Percentiles rank a stretch among this genome's conserved stretches.
Conservation (phyloP, 371 early-diverging fungal genomes). For the Mucor velutinosus region DNA sequence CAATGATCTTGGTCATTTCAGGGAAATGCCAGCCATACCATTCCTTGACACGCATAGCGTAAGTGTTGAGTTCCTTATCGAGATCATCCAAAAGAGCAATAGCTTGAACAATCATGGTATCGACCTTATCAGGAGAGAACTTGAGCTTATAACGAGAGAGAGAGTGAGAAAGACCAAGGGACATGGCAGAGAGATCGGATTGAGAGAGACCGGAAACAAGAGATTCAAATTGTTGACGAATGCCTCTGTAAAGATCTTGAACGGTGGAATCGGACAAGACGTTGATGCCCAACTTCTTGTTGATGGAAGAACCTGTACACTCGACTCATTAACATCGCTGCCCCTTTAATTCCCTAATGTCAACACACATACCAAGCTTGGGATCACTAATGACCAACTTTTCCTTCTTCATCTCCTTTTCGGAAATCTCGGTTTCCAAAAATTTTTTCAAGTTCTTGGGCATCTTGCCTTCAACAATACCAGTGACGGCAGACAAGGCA, state of each 20-base stretch:
- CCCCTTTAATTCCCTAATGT: not conserved
- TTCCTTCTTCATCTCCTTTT: conserved; percentile 89
- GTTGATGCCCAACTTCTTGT: conserved; percentile 91
- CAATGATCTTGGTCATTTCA: conserved; percentile 81
- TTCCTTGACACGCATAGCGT: conserved; percentile 96
- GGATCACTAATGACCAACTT: conserved; percentile 89
- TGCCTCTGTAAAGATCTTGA: conserved; percentile 92
- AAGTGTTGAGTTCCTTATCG: conserved; percentile 96
- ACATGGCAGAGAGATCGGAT: conserved; percentile 86
- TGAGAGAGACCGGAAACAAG: conserved; percentile 70
- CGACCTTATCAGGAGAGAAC: conserved; percentile 91
- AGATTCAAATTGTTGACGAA: conserved; percentile 82
- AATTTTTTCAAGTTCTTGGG: conserved; percentile 93
- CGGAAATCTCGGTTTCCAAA: conserved; percentile 78
- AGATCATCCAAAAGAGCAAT: conserved; percentile 92
- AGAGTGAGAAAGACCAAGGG: conserved; percentile 78
- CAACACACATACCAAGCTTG: conserved; percentile 79
- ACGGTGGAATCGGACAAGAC: conserved; percentile 86
- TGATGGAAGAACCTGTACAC: conserved; percentile 71
- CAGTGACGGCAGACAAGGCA: conserved; percentile 94
- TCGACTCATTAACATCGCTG: not conserved
- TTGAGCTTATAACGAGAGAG: conserved; percentile 91
- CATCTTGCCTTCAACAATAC: conserved; percentile 93
- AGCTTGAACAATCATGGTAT: conserved; percentile 96
- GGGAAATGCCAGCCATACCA: conserved; percentile 97